Evolutionary conservation across 805 yeast species (phyloP).

Genomic region (Saccharomycopsis capsularis): DNA sequence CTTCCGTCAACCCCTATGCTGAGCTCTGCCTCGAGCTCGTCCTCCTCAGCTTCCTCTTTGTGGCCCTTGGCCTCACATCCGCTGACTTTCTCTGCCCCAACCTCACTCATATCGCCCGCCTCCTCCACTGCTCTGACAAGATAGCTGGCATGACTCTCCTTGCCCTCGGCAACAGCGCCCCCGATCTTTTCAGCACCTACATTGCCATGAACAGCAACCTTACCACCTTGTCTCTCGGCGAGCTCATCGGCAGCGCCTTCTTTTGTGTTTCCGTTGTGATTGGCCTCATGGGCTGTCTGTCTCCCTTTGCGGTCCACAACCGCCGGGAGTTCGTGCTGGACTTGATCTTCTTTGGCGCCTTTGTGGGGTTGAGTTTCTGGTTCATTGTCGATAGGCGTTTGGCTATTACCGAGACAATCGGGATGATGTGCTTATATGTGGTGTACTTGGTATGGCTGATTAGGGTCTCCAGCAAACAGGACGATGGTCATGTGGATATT

Average conservation of each 20-base stretch:
- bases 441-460: constrained; percentile 10
- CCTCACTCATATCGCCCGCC: constrained; percentile 53
- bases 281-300: constrained; percentile 66
- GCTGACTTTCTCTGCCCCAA: constrained; percentile 79
- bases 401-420: constrained; percentile 11
- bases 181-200: constrained; percentile 80
- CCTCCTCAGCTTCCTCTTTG: constrained; percentile 38
- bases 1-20: not conserved
- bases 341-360: constrained; percentile 22
- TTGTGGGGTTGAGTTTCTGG: constrained; percentile 20
- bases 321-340: constrained; percentile 24
- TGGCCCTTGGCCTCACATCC: constrained; percentile 69
- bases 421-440: constrained; percentile 9
- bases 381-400: constrained; percentile 18
- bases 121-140: constrained; percentile 61
- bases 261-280: constrained; percentile 73
- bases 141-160: constrained; percentile 80
- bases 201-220: constrained; percentile 70
- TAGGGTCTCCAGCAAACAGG: too few relatives aligned
- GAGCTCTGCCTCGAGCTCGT: not conserved
- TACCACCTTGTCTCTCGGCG: constrained; percentile 78
- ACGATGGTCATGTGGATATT: too few relatives aligned
- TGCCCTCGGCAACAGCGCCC: constrained; percentile 89
- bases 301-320: constrained; percentile 49
- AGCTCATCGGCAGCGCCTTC: constrained; percentile 79